Evolutionary conservation across 179 eudicot genomes (phyloP), one percentile per base, ranked within the genome.

Genomic region (Beta macrorhiza): DNA sequence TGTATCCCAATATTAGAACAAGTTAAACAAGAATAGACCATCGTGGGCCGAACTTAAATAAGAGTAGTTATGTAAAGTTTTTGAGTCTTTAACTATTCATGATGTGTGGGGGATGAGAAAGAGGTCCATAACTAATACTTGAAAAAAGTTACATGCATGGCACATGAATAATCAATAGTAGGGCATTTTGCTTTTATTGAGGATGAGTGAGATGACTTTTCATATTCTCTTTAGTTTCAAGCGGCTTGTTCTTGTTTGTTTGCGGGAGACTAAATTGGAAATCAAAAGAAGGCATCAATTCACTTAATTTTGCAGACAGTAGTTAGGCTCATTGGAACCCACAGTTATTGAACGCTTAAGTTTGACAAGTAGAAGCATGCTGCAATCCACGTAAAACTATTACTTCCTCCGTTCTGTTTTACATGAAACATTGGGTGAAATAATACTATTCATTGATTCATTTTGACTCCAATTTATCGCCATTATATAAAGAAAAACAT

Each of bases 271-370:
- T 19, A 49, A 71, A 71, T 10, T n/a, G 5, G n/a, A 19, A 47
- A 11, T 6, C 5, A 0, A 10, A 71, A 47, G 14, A 71, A 47
- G 57, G 74, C 77, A 61, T 81, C 47, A 75, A 67, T 67, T 59
- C 79, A 44, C 64, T 56, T 55, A 45, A 22, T 45, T 7, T 44
- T 75, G 65, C 68, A 65, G 56, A 19, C 57, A 74, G 16, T 51
- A 74, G 69, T 62, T 81, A 42, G 79, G 74, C 67, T 42, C 62
- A 56, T 55, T 55, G 61, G 9, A 80, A 52, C n/a, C 72, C 59
- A 32, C 72, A 73, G 20, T 16, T 16, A 74, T 77, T 73, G 72
- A 29, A 53, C 25, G 12, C 32, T 42, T 42, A 19, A 65, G 0
- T 57, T 16, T 11, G 70, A 79, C 61, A 51, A 25, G 13, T 14